A percentile compares a stretch with the other conserved stretches of the same genome.
phyloP scores from a whole-genome alignment of 2,329 filamentous ascomycete species.

The Aspergillus uvarum region DNA sequence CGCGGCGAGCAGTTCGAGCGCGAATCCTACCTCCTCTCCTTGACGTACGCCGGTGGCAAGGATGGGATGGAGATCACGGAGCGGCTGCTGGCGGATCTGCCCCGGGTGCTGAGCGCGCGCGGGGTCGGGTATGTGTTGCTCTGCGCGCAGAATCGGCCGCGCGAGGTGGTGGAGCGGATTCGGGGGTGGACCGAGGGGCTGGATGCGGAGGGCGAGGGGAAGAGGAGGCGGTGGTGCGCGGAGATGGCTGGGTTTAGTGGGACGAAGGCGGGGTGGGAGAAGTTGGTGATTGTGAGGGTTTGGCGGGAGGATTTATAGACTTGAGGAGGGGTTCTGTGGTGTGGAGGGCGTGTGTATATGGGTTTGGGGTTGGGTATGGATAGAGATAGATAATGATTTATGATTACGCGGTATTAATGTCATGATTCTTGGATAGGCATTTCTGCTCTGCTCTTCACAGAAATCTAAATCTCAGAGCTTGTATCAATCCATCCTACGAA shows the following conservation, averaged over 20 bases:
- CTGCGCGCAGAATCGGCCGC: conserved; percentile 86
- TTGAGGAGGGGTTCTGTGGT: too few species aligned
- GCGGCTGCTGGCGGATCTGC: conserved; percentile 69
- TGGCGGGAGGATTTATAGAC: conserved; percentile 55
- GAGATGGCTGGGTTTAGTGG: conserved; percentile 80
- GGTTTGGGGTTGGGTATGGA: background rate
- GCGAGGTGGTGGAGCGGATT: conserved; percentile 66
- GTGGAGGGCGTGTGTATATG: too few species aligned
- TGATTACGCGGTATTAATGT: background rate
- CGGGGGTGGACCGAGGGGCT: conserved; percentile 48
- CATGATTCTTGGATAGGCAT: too few species aligned
- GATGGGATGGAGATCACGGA: conserved; percentile 96
- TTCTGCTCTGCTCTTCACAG: too few species aligned
- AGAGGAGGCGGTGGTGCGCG: conserved; percentile 62
- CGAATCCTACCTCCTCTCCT: conserved; percentile 77
- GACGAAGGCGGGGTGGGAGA: conserved; percentile 90
- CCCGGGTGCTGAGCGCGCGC: conserved; percentile 59
- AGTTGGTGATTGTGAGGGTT: conserved; percentile 81
- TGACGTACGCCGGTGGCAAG: conserved; percentile 84
- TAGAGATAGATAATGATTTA: background rate
- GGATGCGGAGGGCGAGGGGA: background rate
- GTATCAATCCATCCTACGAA: too few species aligned
- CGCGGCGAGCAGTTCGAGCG: conserved; percentile 61
- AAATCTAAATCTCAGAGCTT: too few species aligned
- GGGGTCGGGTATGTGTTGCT: conserved; percentile 89